Conservation (phyloP, 75 land plant genomes). For the Isoetes taiwanensis region DNA sequence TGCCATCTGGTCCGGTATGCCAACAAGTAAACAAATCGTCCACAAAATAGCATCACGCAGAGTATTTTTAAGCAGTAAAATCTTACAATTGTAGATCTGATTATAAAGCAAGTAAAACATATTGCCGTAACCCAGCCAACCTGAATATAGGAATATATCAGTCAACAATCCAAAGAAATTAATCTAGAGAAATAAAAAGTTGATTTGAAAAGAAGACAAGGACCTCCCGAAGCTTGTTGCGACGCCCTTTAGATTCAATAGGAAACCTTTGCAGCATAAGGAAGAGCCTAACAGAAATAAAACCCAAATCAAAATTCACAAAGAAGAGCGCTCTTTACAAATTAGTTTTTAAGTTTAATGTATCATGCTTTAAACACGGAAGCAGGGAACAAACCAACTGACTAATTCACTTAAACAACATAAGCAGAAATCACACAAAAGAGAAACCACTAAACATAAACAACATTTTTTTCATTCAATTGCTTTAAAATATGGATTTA, state of each 20-base stretch:
- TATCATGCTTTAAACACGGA: background rate
- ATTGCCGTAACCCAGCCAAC: constrained; percentile 93
- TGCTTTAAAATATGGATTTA: no score
- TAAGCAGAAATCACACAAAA: no score
- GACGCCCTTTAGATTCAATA: constrained; percentile 73
- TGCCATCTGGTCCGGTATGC: constrained; percentile 36
- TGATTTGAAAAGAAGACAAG: background rate
- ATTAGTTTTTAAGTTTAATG: background rate
- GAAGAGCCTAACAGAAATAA: constrained; percentile 38
- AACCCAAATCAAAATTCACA: background rate
- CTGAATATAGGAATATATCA: constrained; percentile 18
- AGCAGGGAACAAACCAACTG: background rate
- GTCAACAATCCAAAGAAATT: constrained; percentile 3
- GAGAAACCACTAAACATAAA: background rate
- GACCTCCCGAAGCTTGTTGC: constrained; percentile 77
- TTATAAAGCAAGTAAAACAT: constrained; percentile 79
- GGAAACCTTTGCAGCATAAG: constrained; percentile 73
- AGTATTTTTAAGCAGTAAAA: background rate
- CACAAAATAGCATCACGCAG: background rate
- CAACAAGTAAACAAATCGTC: background rate
- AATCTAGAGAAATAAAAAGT: background rate
- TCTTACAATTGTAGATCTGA: constrained; percentile 85
- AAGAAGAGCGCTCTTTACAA: background rate
- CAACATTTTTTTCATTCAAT: no score
- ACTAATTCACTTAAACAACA: background rate